Conservation (phyloP, 1,139 yeast genomes). For the Protomyces inouyei region DNA sequence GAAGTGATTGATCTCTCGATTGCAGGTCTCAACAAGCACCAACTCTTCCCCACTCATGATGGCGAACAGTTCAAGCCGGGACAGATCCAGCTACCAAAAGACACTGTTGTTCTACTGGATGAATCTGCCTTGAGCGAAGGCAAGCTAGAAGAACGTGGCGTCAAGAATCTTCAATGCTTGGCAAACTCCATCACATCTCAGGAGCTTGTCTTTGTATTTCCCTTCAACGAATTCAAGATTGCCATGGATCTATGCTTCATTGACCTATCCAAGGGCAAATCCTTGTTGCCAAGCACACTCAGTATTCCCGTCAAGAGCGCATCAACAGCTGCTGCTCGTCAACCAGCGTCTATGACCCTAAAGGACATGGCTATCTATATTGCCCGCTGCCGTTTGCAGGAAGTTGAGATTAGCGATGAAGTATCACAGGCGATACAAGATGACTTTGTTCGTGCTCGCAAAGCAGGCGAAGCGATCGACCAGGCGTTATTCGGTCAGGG, state of each 20-base stretch:
- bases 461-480: constrained; percentile 22
- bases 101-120: constrained; percentile 26
- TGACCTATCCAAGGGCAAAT: constrained; percentile 27
- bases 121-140: constrained; percentile 29
- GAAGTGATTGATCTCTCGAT: constrained; percentile 18
- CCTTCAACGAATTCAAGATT: constrained; percentile 28
- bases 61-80: constrained; percentile 28
- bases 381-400: constrained; percentile 14
- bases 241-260: constrained; percentile 26
- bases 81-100: constrained; percentile 26
- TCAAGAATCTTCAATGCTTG: constrained; percentile 27
- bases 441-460: constrained; percentile 28
- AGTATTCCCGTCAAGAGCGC: constrained; percentile 5
- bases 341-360: background rate
- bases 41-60: constrained; percentile 28
- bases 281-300: constrained; percentile 26
- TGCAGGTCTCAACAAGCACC: constrained; percentile 21
- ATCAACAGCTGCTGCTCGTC: background rate
- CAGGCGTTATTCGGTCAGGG: constrained; percentile 25
- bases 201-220: constrained; percentile 27
- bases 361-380: constrained; percentile 3
- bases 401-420: constrained; percentile 21
- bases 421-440: constrained; percentile 27
- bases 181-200: constrained; percentile 17
- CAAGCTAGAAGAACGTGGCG: constrained; percentile 28